Percentiles rank a stretch among this genome's conserved stretches.
Evolutionary conservation across 768 basidiomycete genomes (phyloP).

Genomic region (Tricholoma bakamatsutake): DNA sequence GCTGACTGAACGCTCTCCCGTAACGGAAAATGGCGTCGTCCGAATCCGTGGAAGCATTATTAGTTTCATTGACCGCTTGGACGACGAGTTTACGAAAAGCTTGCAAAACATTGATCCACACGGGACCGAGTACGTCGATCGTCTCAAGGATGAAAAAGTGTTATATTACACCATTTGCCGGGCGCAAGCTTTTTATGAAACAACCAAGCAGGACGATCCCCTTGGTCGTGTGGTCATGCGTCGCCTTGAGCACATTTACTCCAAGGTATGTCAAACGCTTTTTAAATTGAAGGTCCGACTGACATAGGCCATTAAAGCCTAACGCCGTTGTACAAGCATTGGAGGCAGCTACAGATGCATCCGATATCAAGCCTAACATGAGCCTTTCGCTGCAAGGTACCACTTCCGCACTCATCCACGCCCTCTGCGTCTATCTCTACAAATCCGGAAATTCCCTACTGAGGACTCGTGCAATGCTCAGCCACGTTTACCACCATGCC

Average conservation of each 20-base stretch:
- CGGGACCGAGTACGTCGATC: conserved; percentile 97
- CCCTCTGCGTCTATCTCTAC: conserved; percentile 90
- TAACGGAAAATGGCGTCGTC: conserved; percentile 67
- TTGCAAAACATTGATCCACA: conserved; percentile 98
- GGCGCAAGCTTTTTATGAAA: conserved; percentile 89
- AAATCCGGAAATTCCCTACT: conserved; percentile 86
- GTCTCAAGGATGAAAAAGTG: conserved; percentile 92
- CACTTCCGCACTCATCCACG: conserved; percentile 78
- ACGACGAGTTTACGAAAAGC: conserved; percentile 97
- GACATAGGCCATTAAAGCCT: conserved; percentile 40
- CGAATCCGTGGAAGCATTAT: conserved; percentile 93
- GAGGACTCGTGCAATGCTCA: conserved; percentile 94
- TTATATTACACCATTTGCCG: conserved; percentile 92
- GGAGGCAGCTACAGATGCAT: conserved; percentile 59
- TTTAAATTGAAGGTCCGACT: conserved; percentile 7
- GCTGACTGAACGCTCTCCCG: conserved; percentile 72
- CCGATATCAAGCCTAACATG: conserved; percentile 58
- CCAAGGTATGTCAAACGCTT: conserved; percentile 58
- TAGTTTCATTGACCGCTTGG: conserved; percentile 91
- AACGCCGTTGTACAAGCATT: conserved; percentile 89
- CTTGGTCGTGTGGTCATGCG: conserved; percentile 89
- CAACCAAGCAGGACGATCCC: conserved; percentile 67
- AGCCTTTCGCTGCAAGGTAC: conserved; percentile 48
- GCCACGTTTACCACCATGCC: conserved; percentile 96
- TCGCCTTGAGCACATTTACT: conserved; percentile 95